Base-by-base conservation (phyloP, 768 basidiomycete genomes). In the Leucogyrophana mollusca region DNA sequence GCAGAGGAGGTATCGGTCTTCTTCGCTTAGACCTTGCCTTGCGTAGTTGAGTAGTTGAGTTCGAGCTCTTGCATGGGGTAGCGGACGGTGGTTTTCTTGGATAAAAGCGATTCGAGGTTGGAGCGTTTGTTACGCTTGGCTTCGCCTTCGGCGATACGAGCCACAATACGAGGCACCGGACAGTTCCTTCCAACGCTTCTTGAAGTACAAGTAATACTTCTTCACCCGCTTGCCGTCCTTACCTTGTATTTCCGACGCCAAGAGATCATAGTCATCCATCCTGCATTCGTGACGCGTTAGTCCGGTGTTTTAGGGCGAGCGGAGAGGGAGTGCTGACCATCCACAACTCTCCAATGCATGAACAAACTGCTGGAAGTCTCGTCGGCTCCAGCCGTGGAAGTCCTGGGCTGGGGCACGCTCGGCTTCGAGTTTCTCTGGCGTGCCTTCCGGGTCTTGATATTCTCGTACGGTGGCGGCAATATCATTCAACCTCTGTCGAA, bases 11-110 rank as follows among this genome's bases (percentile, higher is more conserved):
- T 97, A 99, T 14, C 95, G 77, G 57, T 98, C 96, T 60, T 98
- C 96, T 53, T 99, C 96, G 20, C 80, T 87, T 95, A 99, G 4
- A 93, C 87, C 59, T 97, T 97, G 49, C 94, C 95, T 66, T 97
- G 97, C 27, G 94, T 95, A 24, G 88, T 88, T 1, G 91, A 92
- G 56, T 98, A 97, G 64, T 90, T 88, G 43, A 98, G 82, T 66
- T 95, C 90, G 39, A 99, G 83, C 65, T 96, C 94, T 64, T 98
- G 95, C 85, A 98, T 93, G 1, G 96, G 96, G 65, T 87, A 92
- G 32, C 79, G 75, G 48, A 90, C 87, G 2, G 87, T 86, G 17
- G 72, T 89, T 64, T 97, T 97, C 59, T 82, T 78, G 42, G 82
- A 71, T 23, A 98, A 79, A 6, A 94, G 79, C 24, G 78, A 75